Conservation (phyloP, 2,329 filamentous ascomycete genomes). For the Trichoderma sp. region DNA sequence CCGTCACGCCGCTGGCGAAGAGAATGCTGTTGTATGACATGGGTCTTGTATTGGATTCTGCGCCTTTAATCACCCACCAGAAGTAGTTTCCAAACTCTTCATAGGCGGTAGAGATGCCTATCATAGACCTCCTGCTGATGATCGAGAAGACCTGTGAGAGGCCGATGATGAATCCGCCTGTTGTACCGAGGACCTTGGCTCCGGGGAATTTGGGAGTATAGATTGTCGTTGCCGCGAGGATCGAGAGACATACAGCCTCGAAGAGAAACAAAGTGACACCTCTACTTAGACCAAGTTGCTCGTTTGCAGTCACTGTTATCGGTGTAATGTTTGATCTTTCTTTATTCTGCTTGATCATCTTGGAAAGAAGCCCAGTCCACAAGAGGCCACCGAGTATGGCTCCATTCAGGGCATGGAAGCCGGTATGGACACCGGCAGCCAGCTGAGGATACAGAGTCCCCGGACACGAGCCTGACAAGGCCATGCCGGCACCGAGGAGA, state of each 20-base stretch:
- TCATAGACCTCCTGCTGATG: conserved; percentile 50
- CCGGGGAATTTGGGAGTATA: conserved; percentile 36
- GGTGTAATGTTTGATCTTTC: conserved; percentile 31
- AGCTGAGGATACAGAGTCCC: conserved; percentile 65
- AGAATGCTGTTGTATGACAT: conserved; percentile 46
- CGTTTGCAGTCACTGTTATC: conserved; percentile 39
- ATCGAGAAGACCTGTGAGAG: conserved; percentile 59
- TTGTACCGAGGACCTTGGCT: conserved; percentile 44
- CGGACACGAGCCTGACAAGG: conserved; percentile 64
- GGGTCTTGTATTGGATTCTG: conserved; percentile 29
- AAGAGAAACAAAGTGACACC: conserved; percentile 43
- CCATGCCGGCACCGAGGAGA: conserved; percentile 66
- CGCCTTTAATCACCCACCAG: conserved; percentile 44
- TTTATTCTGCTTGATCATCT: conserved; percentile 34
- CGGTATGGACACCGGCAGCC: conserved; percentile 53
- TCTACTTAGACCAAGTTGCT: conserved; percentile 44
- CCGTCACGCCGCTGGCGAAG: conserved; percentile 54
- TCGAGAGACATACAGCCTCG: conserved; percentile 43
- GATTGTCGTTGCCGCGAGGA: conserved; percentile 42
- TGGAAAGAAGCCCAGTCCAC: conserved; percentile 49
- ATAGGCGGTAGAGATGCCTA: conserved; percentile 64
- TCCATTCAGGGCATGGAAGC: conserved; percentile 55
- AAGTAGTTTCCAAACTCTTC: conserved; percentile 61
- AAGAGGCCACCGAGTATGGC: conserved; percentile 56
- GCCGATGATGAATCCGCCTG: conserved; percentile 62